Base-by-base conservation (phyloP, 129 eudicot species). In the Heracleum sosnowskyi region DNA sequence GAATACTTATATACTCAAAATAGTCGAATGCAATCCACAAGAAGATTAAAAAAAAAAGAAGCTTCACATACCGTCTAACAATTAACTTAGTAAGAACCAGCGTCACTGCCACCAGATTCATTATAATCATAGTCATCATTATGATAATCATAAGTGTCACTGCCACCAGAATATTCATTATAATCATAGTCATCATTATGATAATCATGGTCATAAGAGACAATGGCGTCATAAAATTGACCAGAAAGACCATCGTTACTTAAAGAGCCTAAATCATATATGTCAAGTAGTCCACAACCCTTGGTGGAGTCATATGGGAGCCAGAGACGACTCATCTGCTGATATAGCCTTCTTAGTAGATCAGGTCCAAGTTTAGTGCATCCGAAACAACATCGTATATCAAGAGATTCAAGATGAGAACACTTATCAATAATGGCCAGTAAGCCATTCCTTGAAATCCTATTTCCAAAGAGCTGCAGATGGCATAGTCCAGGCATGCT, bases 341-440 rank as follows among this genome's bases (percentile, higher is more conserved):
- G 87, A 40, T 44, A 37, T 35, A 84, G 86, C 75, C 89, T 31
- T 79, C 79, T 92, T 42, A 80, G 85, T 20, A 93, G 46, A 79
- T 31, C 73, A 11, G 88, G 89, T 11, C 78, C 80, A 28, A 90
- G 86, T 49, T 77, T 51, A 51, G 9, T 34, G 17, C 87, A 80
- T 77, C 81, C 86, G 74, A 79, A 86, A 85, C 98, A 93, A 73
- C 75, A 78, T 26, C 96, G 86, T 28, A 93, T 79, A n/a, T 93
- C 98, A 68, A 93, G 94, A 5, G 89, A 87, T 84, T 85, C 89
- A 13, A 90, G 91, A 42, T 76, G 83, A 22, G 87, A 86, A 41
- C 98, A 93, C 46, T 83, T 79, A 77, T 80, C 76, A 29, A 93
- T 84, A 78, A 92, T 88, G 69, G 93, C 92, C 55, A 75, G 69